Evolutionary conservation across 148 eudicot species (phyloP), one percentile per base, ranked within the genome.

Genomic region (Vaccinium macrocarpon): DNA sequence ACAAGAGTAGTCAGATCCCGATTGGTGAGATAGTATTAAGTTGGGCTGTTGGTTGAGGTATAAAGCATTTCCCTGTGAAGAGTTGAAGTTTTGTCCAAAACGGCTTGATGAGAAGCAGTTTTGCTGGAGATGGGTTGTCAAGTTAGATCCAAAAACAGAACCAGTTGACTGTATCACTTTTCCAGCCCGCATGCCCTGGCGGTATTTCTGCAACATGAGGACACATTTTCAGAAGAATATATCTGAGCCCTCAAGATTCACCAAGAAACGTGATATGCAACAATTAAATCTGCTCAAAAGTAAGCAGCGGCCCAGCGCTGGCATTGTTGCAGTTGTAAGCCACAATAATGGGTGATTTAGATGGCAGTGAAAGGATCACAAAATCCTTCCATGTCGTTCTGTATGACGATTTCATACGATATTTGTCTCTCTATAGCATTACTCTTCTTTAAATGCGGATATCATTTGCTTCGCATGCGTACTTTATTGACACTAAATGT

Each of bases 181-280:
- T 52, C 56, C 82, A 50, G 73, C 81, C 70, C 88, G 81, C 82
- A 71, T 35, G 86, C 73, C 42, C 78, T 57, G 46, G 0, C 88
- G 87, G 61, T 81, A 80, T 74, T 89, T 89, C 91, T 89, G 89
- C 81, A 87, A 49, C 56, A 81, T 85, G 29, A 15, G 48, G 4
- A 51, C 2, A 4, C 18, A 55, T 42, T 18, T 66, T 25, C 25
- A 82, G 35, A 25, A n/a, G 25, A 25, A 42, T 19, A 48, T 9
- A n/a, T 12, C 32, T n/a, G 27, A 27, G 3, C 3, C 25, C 29
- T 64, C 71, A 10, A 23, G 71, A 64, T 64, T 25, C 71, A 64
- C 32, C 0, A 64, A 23, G 71, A 64, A 64, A 23, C 70, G 23
- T 62, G 29, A 62, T 62, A n/a, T 23, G 38, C 14, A 66, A 27